Base-by-base conservation (phyloP, 2,329 filamentous ascomycete species). In the Penicillium sp. region DNA sequence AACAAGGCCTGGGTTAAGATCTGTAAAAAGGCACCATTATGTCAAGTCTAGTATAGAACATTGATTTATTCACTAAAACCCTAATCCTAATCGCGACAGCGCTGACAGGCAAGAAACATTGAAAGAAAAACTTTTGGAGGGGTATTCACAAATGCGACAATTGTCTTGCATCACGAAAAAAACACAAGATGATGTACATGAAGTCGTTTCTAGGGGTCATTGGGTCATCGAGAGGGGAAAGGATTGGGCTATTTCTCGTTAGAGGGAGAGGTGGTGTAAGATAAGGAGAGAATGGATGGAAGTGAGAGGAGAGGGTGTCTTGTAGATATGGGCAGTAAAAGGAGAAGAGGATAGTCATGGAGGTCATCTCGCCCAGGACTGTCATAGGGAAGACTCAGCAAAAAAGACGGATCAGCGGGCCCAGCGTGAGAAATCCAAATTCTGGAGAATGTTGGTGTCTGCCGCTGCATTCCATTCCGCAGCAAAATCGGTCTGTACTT, bases 351-450 rank as follows among this genome's bases (percentile, higher is more conserved):
- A 39, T 17, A 37, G 8, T n/a, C 8, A n/a, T 17, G 21, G 49
- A 41, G 31, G 32, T 19, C 32, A 17, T 37, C 28, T n/a, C 8
- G 19, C 12, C 9, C 13, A 17, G 29, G 4, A 31, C 15, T 12
- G 17, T 9, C 21, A 12, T 22, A 10, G 10, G 12, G 8, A 33
- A 21, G 13, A 19, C 5, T 21, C 3, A 29, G 6, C 8, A 32
- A 7, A 7, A 9, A 37, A 31, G 13, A 17, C 26, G 34, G 15
- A 46, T 61, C 56, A 72, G 34, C 69, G 65, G 34, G 63, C 62
- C 70, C 70, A 72, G 33, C 68, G 66, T n/a, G 70, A 67, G 51
- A 72, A 72, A 53, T 72, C 70, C 48, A 72, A 49, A 26, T 65
- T 68, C 42, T 69, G 66, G 41, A 69, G 63, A 21, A 69, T 61